phyloP scores from a whole-genome alignment of 768 basidiomycete genomes.

The Pleurotus djamor region DNA sequence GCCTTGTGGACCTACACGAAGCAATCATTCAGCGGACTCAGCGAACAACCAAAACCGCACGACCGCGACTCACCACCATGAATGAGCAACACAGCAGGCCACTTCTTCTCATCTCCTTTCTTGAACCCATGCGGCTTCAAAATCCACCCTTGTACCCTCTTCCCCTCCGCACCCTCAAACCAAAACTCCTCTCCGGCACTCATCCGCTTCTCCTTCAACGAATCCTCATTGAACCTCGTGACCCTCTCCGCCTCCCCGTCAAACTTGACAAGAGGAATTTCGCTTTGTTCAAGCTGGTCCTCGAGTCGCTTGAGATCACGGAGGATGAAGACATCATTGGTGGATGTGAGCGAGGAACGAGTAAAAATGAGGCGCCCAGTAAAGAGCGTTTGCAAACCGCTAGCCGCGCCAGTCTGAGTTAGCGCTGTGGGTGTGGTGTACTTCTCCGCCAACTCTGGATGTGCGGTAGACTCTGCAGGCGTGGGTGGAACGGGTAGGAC shows the following conservation, averaged over 20 bases:
- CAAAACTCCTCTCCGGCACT: conserved; percentile 77
- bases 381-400: conserved; percentile 60
- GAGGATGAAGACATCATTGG: conserved; percentile 78
- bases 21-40: not conserved
- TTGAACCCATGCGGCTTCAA: conserved; percentile 80
- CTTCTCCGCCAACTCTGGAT: conserved; percentile 44
- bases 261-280: conserved; percentile 19
- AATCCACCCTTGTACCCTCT: conserved; percentile 81
- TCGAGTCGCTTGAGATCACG: conserved; percentile 32
- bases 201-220: conserved; percentile 57
- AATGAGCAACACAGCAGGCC: conserved; percentile 78
- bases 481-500: conserved; percentile 64
- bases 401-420: conserved; percentile 54
- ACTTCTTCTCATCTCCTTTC: conserved; percentile 64
- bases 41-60: conserved; percentile 2
- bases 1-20: conserved; percentile 60
- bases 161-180: conserved; percentile 81
- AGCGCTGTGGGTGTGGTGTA: conserved; percentile 57
- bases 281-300: conserved; percentile 25
- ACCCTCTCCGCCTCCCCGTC: conserved; percentile 47
- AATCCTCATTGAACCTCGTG: conserved; percentile 60
- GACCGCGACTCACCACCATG: conserved; percentile 56
- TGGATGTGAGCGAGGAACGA: conserved; percentile 70
- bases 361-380: conserved; percentile 68
- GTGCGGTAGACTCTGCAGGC: conserved; percentile 49